Base-by-base conservation (phyloP, 225 moss, liverwort and hornwort species). In the Lunularia cruciata region DNA sequence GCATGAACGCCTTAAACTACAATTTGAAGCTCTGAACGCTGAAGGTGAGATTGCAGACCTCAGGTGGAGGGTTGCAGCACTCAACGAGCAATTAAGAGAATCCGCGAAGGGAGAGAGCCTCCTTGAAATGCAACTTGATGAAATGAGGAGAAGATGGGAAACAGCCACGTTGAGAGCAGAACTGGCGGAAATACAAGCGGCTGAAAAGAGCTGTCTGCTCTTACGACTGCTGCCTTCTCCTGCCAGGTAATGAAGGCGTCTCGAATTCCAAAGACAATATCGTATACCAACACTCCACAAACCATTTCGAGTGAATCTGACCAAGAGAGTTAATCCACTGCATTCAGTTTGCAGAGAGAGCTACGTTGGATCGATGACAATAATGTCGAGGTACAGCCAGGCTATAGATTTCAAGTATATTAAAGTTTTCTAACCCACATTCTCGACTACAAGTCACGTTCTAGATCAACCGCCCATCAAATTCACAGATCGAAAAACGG, bases 191-290 rank as follows among this genome's bases (percentile, higher is more conserved):
- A 59, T 59, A 31, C 59, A 59, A 12, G 59, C 59, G 20, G 59
- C 59, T 18, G 59, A 59, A 22, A 59, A 59, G 18, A 59, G 59
- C 59, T 59, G 59, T 36, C 37, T 59, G 59, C 36, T 59, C n/a
- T 37, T 59, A 59, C 35, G 59, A n/a, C 7, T 37, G 16, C 59
- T 59, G 8, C n/a, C 15, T 22, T 36, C 34, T 3, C 13, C 27
- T 1, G 55, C 28, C 10, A 27, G 3, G 55, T 55, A 55, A 12
- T n/a, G n/a, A n/a, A n/a, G n/a, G n/a, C n/a, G n/a, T n/a, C n/a
- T n/a, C n/a, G n/a, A n/a, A n/a, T n/a, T n/a, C n/a, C n/a, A n/a
- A n/a, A n/a, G n/a, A n/a, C n/a, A n/a, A n/a, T n/a, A n/a, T n/a
- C n/a, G n/a, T n/a, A n/a, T n/a, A n/a, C n/a, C n/a, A n/a, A n/a